A percentile compares a stretch with the other conserved stretches of the same genome.
Conservation (phyloP, 192 early-diverging fungal species). For the Coemansia reversa region DNA sequence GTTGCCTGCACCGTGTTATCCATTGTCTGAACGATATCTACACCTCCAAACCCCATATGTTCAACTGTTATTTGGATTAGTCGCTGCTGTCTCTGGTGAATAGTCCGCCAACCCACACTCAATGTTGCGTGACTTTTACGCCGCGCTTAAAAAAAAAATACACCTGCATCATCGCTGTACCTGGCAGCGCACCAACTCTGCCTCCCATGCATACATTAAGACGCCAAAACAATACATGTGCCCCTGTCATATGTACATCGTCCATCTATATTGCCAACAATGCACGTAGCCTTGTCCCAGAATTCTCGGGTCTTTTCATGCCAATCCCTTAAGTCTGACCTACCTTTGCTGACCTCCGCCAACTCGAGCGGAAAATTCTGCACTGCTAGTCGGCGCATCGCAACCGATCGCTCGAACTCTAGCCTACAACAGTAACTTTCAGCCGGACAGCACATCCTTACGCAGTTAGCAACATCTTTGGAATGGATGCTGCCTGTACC, state of each 20-base stretch:
- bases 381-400: constrained; percentile 48
- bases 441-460: background rate
- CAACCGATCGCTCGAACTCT: constrained; percentile 44
- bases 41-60: background rate
- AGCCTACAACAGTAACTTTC: constrained; percentile 22
- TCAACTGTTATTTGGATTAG: constrained; percentile 22
- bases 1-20: constrained; percentile 29
- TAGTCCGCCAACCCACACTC: too few species aligned
- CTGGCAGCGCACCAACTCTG: background rate
- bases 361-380: constrained; percentile 38
- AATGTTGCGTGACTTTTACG: background rate
- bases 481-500: background rate
- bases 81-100: background rate
- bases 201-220: background rate
- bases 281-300: background rate
- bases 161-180: background rate
- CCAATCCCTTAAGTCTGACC: background rate
- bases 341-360: constrained; percentile 42
- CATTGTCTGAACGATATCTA: constrained; percentile 40
- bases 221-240: background rate
- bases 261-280: background rate
- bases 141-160: background rate
- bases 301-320: background rate
- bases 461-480: background rate
- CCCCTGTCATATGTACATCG: background rate